phyloP scores from a whole-genome alignment of 352 stramenopile species.

The Phytophthora boehmeriae region DNA sequence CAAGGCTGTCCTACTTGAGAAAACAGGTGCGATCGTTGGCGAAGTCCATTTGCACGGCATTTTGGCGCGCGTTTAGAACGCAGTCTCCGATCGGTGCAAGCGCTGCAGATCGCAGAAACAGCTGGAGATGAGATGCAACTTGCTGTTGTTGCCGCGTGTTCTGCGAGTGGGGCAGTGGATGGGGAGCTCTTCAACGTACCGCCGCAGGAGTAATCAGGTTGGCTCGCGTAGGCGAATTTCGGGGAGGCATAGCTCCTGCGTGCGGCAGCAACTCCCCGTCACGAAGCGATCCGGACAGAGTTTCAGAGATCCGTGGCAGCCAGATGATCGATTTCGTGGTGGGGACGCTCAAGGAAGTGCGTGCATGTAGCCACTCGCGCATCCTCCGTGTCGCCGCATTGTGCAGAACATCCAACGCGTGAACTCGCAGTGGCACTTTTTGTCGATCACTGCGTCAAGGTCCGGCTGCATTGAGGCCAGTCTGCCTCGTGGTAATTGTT shows the following conservation, averaged over 20 bases:
- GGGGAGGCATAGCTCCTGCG: not conserved
- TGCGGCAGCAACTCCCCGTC: too few relatives aligned
- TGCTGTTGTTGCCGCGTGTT: conserved; percentile 34
- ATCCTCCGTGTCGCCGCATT: not conserved
- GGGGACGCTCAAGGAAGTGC: not conserved
- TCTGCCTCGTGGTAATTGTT: not conserved
- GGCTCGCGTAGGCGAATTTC: conserved; percentile 16
- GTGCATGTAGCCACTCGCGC: conserved; percentile 7
- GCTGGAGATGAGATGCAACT: conserved; percentile 30
- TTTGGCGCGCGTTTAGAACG: conserved; percentile 1
- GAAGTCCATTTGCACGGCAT: conserved; percentile 7
- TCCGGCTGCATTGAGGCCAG: not conserved
- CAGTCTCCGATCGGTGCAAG: conserved; percentile 5
- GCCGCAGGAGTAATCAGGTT: not conserved
- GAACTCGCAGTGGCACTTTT: not conserved
- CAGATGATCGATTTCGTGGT: not conserved
- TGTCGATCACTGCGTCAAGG: not conserved
- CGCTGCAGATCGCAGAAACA: conserved; percentile 26
- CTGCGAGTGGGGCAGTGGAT: conserved; percentile 17
- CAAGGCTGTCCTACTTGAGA: conserved; percentile 9
- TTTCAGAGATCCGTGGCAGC: conserved; percentile 5
- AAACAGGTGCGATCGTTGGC: conserved; percentile 40
- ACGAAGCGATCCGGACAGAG: not conserved
- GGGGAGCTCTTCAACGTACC: conserved; percentile 1
- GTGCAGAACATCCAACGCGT: not conserved